These are phyloP conservation scores for Yarrowia osloensis DNA, from an alignment of 805 yeast species.

Conservation along the genomic window DNA sequence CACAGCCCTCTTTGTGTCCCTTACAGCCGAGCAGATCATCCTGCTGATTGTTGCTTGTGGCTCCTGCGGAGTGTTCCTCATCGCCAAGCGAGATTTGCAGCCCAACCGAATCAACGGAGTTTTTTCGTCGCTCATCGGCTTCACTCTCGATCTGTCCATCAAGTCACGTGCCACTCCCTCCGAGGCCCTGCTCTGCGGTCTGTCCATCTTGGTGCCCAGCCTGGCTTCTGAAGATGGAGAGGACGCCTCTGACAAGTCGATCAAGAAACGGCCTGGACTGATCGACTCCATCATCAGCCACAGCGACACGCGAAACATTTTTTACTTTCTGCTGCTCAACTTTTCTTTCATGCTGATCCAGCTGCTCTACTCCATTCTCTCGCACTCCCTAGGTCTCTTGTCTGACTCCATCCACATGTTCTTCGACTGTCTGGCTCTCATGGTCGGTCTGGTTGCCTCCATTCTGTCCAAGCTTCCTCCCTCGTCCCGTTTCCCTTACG, in stretches of 20 bases:
- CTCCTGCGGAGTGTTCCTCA: constrained; percentile 40
- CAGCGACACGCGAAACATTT: constrained; percentile 82
- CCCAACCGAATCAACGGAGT: constrained; percentile 38
- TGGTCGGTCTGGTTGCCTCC: constrained; percentile 88
- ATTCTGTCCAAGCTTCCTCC: constrained; percentile 60
- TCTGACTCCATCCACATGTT: constrained; percentile 98
- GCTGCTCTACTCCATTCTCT: constrained; percentile 84
- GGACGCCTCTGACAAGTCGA: constrained; percentile 5
- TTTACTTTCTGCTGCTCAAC: constrained; percentile 80
- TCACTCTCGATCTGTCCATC: constrained; percentile 34
- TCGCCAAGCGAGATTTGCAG: constrained; percentile 38
- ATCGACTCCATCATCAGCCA: constrained; percentile 49
- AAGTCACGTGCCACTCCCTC: constrained; percentile 33
- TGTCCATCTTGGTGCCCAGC: constrained; percentile 34
- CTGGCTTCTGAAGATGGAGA: constrained; percentile 8
- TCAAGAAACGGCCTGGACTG: constrained; percentile 13
- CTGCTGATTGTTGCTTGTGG: constrained; percentile 39
- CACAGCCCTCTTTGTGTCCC: constrained; percentile 30
- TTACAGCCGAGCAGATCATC: constrained; percentile 32
- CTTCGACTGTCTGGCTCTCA: constrained; percentile 85
- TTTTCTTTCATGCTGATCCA: constrained; percentile 94
- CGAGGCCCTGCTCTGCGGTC: constrained; percentile 32
- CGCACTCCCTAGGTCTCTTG: constrained; percentile 85
- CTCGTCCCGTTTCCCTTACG: constrained; percentile 79
- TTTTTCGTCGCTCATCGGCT: constrained; percentile 34